Base-by-base conservation (phyloP, 2,329 filamentous ascomycete genomes). In the Diaporthe sp. region DNA sequence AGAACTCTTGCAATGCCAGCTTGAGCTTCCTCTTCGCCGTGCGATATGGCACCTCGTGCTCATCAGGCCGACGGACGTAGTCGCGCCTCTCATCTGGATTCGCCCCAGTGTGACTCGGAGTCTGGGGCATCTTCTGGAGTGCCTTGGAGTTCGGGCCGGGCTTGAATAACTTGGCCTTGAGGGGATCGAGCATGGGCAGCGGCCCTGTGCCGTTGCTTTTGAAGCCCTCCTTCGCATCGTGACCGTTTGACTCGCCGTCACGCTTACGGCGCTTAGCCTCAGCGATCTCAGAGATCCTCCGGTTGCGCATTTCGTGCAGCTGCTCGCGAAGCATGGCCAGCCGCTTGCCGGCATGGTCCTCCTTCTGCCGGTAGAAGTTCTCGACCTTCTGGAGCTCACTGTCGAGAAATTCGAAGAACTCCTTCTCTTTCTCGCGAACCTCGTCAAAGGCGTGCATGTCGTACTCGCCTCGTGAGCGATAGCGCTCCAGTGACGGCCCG, bases 1-100 rank as follows among this genome's bases (percentile, higher is more conserved):
- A 98, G 82, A 95, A 98, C 82, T 98, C 97, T 80, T 97, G 94
- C 67, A 98, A 84, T 0, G 97, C 97, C 64, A 95, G 86, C 83
- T 98, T 98, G 73, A 99, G 88, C 84, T 98, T 98, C 75, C 93
- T 89, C 84, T 98, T 98, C 1, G 97, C 97, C 2, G 92, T 92
- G 35, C 94, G 90, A 84, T 98, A 98, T 0, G 96, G 90, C 0
- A 98, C 93, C 52, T 92, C 90, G 42, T 93, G 86, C 52, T 87
- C 82, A 2, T 76, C 77, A 1, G 88, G 85, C 22, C 84, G 84
- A n/a, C 88, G 86, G 70, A 85, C 86, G 74, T 91, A 91, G 80
- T 90, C 87, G 75, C 87, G 82, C 25, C 82, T 79, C 3, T 79
- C 78, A 77, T 84, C 85, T 40, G n/a, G 61, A 58, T 78, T 77